Base-by-base conservation (phyloP, 495 filamentous ascomycete species). In the Acidiella bohemica region DNA sequence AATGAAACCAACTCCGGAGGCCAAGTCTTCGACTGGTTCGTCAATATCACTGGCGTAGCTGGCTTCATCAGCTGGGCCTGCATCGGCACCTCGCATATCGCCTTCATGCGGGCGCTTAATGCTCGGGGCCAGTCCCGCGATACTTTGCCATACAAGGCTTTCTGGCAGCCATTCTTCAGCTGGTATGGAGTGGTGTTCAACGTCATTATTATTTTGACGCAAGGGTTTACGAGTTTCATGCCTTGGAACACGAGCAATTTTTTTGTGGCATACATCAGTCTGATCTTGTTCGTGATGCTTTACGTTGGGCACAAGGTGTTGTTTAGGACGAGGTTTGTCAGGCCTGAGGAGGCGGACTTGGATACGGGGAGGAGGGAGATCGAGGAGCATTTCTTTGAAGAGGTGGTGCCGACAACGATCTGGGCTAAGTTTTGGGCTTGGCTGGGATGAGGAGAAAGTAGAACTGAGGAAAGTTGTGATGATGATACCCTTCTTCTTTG, bases 201-300 rank as follows among this genome's bases (percentile, higher is more conserved):
- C 61, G 42, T 70, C 17, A 53, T 82, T 30, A 75, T 82, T 47
- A 70, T 73, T 34, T 27, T 84, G 11, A 80, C 77, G 4, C 76
- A 81, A 55, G 78, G 78, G 4, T 84, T 84, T 55, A 78, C 71
- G 4, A 59, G 67, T 2, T 84, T 78, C 56, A 73, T 83, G 31
- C 65, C 67, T 0, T 84, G 80, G 72, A 55, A 57, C 40, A 57
- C 54, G 4, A 39, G 21, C 27, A 27, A 18, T 16, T 49, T 49
- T 22, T 49, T 49, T 46, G 61, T 71, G 16, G 76, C 76, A 0
- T 83, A 68, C 61, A 60, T 71, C 33, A 66, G 70, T 6, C 59
- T 83, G 46, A 57, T 64, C 37, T 77, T 73, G 51, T 78, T 76
- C 42, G 60, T 60, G 16, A 41, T 68, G 21, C 30, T 49, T 1